Conservation (phyloP, 2,329 filamentous ascomycete genomes). For the Ustilaginoidea virens region DNA sequence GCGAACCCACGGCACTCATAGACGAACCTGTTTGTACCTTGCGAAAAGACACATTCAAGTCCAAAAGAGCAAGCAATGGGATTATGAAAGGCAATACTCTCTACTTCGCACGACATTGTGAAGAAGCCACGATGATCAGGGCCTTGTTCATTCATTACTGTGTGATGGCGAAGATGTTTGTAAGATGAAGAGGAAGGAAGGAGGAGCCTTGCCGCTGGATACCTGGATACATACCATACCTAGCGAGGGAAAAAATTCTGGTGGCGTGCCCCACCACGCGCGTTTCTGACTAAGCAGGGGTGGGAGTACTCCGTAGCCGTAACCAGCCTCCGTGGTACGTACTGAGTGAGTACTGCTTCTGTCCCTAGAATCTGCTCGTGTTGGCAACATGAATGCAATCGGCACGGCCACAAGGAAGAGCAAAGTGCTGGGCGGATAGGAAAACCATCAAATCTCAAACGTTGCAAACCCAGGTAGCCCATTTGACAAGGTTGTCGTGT, state of each 20-base stretch:
- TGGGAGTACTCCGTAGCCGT: background rate
- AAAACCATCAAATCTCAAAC: too few species aligned
- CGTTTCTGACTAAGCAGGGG: slow-evolving; percentile 3
- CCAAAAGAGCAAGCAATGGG: slow-evolving; percentile 35
- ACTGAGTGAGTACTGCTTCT: too few species aligned
- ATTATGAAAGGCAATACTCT: slow-evolving; percentile 44
- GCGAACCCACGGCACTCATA: slow-evolving; percentile 42
- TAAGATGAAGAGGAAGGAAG: slow-evolving; percentile 29
- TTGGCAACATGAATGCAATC: too few species aligned
- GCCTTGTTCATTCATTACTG: slow-evolving; percentile 17
- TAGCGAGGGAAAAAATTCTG: too few species aligned
- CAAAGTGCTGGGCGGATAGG: too few species aligned
- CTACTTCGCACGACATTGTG: slow-evolving; percentile 36
- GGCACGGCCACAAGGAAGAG: too few species aligned
- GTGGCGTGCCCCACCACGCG: background rate
- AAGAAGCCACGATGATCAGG: slow-evolving; percentile 21
- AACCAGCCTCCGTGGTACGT: too few species aligned
- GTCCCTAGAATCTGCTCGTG: too few species aligned
- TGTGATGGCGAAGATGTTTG: slow-evolving; percentile 27
- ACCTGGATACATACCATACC: too few species aligned
- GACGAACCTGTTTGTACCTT: background rate
- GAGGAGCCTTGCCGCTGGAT: too few species aligned
- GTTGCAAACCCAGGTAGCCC: too few species aligned
- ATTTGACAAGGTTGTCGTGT: too few species aligned
- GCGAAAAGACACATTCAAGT: slow-evolving; percentile 12